These are phyloP conservation scores for Phytophthora constricta DNA, from an alignment of 352 stramenopile species.

Conservation along the genomic window DNA sequence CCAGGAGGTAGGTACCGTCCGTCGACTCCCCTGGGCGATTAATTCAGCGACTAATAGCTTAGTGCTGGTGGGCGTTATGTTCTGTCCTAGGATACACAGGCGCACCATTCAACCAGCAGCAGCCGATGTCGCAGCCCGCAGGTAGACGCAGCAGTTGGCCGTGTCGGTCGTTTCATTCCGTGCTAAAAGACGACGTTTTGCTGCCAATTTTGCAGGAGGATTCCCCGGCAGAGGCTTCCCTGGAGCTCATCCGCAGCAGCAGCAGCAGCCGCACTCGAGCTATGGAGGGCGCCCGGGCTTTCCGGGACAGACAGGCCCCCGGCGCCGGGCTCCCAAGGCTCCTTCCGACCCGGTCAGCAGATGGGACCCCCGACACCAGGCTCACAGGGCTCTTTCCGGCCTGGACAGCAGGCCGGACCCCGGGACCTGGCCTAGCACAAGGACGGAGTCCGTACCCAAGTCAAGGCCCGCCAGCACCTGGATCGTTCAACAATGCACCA, in stretches of 20 bases:
- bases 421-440: slow-evolving; percentile 1
- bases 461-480: slow-evolving; percentile 20
- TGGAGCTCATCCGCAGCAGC: slow-evolving; percentile 30
- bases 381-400: slow-evolving; percentile 13
- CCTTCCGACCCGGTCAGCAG: slow-evolving; percentile 25
- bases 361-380: slow-evolving; percentile 2
- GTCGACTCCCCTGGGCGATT: not conserved
- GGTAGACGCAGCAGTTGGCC: no score
- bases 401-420: slow-evolving; percentile 18
- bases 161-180: no score
- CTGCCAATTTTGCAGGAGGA: slow-evolving; percentile 16
- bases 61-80: not conserved
- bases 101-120: slow-evolving; percentile 29
- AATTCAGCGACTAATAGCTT: not conserved
- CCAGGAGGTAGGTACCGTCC: not conserved
- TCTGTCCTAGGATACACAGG: slow-evolving; percentile 26
- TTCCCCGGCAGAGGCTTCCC: slow-evolving; percentile 30
- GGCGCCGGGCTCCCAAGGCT: slow-evolving; percentile 19
- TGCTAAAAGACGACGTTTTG: no score
- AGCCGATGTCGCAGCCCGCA: slow-evolving; percentile 45
- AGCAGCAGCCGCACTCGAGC: slow-evolving; percentile 36
- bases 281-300: slow-evolving; percentile 30
- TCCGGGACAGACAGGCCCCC: slow-evolving; percentile 12
- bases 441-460: slow-evolving; percentile 26
- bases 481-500: slow-evolving; percentile 23